Base-by-base conservation (phyloP, 305 asterid genomes). In the Fraxinus greggii region DNA sequence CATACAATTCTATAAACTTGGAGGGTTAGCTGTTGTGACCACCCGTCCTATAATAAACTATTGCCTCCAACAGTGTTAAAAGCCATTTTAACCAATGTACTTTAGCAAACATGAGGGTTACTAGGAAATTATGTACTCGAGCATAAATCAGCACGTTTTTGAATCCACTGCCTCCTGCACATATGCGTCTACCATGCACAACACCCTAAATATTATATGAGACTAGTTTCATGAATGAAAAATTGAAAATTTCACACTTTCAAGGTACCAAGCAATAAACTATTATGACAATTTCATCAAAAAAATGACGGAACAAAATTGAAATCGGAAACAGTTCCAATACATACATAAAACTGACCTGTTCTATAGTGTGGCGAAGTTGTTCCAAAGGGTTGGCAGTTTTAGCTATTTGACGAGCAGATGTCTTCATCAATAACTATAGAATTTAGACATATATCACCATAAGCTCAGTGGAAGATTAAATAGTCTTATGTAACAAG, bases 341-440 rank as follows among this genome's bases (percentile, higher is more conserved):
- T 42, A 78, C 65, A 45, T 81, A 29, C 77, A 86, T 76, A 82
- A 74, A 77, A 87, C 94, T 86, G 85, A 94, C 99, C 99, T 90
- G 94, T 81, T 88, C 92, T 74, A 95, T 84, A 48, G 95, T 89
- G 76, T 79, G 95, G 76, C 91, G 95, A 79, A 95, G 91, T 84
- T 91, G 97, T 85, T 94, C 98, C 90, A 88, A 85, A 69, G 98
- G 99, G 86, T 92, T 82, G 72, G 93, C 89, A 33, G 88, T 87
- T 86, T 92, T 94, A 76, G 97, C 92, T 61, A 88, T 87, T 83
- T 93, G 97, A 83, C 76, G 88, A 83, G 97, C 97, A 36, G 97
- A 89, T 48, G 88, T 89, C 92, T 90, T 93, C 92, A 87, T 90
- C 94, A 94, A 83, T 29, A 95, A 89, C 99, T 94, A 80, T 90